Percentiles rank a stretch among this genome's conserved stretches.
phyloP scores from a whole-genome alignment of 2,329 filamentous ascomycete genomes.

The Stachybotrys elegans region DNA sequence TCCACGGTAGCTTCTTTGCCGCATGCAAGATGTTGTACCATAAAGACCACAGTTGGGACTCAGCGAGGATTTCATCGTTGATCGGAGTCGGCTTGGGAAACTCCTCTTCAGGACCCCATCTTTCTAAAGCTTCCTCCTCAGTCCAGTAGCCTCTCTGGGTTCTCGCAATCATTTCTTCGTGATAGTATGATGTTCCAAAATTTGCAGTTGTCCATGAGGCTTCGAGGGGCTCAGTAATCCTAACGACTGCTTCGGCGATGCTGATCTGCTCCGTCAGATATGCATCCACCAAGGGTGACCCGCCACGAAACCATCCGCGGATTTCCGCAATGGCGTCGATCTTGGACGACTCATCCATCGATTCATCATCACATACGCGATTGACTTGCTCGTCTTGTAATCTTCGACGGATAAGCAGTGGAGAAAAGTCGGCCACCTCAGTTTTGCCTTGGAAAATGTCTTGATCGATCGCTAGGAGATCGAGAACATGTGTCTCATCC shows the following conservation, averaged over 20 bases:
- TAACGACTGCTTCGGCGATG: background rate
- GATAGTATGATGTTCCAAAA: background rate
- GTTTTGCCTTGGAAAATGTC: constrained; percentile 1
- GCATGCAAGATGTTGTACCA: constrained; percentile 3
- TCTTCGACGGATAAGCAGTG: background rate
- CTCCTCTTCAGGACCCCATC: constrained; percentile 4
- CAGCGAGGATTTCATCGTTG: background rate
- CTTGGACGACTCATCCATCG: background rate
- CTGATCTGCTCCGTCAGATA: constrained; percentile 1
- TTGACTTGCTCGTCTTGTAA: background rate
- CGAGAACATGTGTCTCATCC: background rate
- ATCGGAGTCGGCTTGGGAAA: background rate
- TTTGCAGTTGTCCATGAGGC: constrained; percentile 2
- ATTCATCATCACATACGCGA: background rate
- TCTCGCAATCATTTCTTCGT: background rate
- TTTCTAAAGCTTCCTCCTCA: background rate
- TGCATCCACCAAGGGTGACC: background rate
- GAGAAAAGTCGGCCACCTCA: background rate
- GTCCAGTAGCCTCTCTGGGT: constrained; percentile 1
- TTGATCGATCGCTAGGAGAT: background rate
- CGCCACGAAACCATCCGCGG: constrained; percentile 2
- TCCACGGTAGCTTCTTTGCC: constrained; percentile 1
- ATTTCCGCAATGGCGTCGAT: constrained; percentile 2
- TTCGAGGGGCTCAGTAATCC: constrained; percentile 3
- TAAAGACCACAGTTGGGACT: constrained; percentile 1